phyloP scores from a whole-genome alignment of 176 grass and related monocot genomes.

The Hordeum vulgare region MorexV3_pseudomolecules_assembly NC_058523.1:8563859-8564358 shows the following conservation, averaged over 20 bases:
- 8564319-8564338: not conserved
- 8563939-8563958: constrained; percentile 75
- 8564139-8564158: constrained; percentile 99
- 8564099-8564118: constrained; percentile 82
- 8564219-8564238: not conserved
- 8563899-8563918: constrained; percentile 71
- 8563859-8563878: constrained; percentile 15
- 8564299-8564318: not conserved
- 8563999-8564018: not conserved
- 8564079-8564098: constrained; percentile 97
- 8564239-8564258: not conserved
- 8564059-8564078: constrained; percentile 95
- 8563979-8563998: not conserved
- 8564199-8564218: not conserved
- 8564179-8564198: not conserved
- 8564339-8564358: not conserved
- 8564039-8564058: not conserved
- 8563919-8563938: constrained; percentile 84
- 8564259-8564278: not conserved
- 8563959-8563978: constrained; percentile 71
- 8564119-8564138: constrained; percentile 92
- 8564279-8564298: not conserved
- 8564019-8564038: not conserved
- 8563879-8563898: constrained; percentile 11
- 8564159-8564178: not conserved